Base-by-base conservation (phyloP, 495 filamentous ascomycete genomes). In the Penicillium turbatum region DNA sequence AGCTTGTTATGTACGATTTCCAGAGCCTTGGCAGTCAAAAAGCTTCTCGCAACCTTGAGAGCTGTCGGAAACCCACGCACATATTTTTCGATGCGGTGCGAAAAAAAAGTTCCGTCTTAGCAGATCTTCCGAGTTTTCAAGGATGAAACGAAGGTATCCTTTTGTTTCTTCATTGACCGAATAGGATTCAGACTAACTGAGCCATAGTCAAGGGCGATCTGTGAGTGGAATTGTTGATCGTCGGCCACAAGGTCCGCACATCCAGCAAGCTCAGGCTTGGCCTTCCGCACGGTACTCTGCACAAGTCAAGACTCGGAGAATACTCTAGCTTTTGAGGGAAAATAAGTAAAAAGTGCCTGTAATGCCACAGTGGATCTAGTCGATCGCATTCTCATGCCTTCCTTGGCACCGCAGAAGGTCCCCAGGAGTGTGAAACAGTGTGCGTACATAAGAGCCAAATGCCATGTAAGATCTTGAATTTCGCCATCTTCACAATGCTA, bases 361-460 rank as follows among this genome's bases (percentile, higher is more conserved):
- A 17, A 38, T 26, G 9, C 6, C 21, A 29, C 11, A 19, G 47
- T 12, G 15, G 35, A 49, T 39, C 26, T 17, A 6, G 47, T 36
- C 39, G 49, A 41, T 35, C 17, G 6, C 49, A 43, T 42, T 12
- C 21, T 37, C 29, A 21, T 26, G 16, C 30, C 13, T 35, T 42
- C 17, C 31, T 51, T 51, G 49, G 49, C 39, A 35, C 9, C 38
- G 37, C 38, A 10, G 31, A 51, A 51, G 49, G 49, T 51, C 49
- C 49, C 12, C 48, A 38, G 29, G 9, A 13, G 12, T 13, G 0
- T 41, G 15, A 6, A 30, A 30, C 6, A 11, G 8, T 27, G 30
- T 16, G 19, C 10, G 9, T 34, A 35, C 3, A 43, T 43, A 43
- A 39, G 30, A 34, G 43, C 43, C 16, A 8, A 6, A 34, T n/a